Evolutionary conservation across 2,329 filamentous ascomycete species (phyloP), one percentile per base, ranked within the genome.

Genomic region (Erysiphe pulchra): DNA sequence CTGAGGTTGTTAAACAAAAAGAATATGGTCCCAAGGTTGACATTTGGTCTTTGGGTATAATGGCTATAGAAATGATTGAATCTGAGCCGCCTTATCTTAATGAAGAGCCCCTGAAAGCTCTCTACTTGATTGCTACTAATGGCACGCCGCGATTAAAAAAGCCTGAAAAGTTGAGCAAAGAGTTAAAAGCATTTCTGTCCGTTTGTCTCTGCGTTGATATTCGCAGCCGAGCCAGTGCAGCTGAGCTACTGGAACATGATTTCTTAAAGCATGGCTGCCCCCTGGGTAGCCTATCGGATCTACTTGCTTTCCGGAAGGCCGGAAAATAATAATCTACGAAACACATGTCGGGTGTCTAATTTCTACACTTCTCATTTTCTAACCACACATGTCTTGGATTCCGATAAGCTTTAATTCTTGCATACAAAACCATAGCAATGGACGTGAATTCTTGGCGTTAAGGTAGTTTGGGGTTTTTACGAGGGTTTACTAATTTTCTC

Each of bases 11-110:
- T 60, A 95, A 95, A 67, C 90, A 95, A 62, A 95, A 95, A 67
- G 87, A 94, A 62, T 98, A 98, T 57, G 90, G 87, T 36, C 81
- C 82, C 58, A 95, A 95, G 69, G 90, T 95, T 50, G 90, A 98
- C 59, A 93, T 95, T 59, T 98, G 90, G 90, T 94, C 86, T 30
- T 68, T 98, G 50, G 90, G 90, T 57, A 98, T 98, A 64, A 98
- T 95, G 90, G 87, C 90, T 20, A 95, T 98, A 57, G 90, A 98
- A 64, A 94, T 98, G 90, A 95, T 95, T 57, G 90, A 98, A 61
- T 92, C 84, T 16, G 90, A 98, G 62, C 90, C 90, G 6, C 90
- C 90, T 0, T 98, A 98, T 61, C 73, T 95, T 34, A 95, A 95
- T 63, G 90, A 95, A 63, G 87, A 95, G 62, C 90, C 90, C 0